Base-by-base conservation (phyloP, 2,329 filamentous ascomycete species). In the Magnaporthiopsis incrustans region DNA sequence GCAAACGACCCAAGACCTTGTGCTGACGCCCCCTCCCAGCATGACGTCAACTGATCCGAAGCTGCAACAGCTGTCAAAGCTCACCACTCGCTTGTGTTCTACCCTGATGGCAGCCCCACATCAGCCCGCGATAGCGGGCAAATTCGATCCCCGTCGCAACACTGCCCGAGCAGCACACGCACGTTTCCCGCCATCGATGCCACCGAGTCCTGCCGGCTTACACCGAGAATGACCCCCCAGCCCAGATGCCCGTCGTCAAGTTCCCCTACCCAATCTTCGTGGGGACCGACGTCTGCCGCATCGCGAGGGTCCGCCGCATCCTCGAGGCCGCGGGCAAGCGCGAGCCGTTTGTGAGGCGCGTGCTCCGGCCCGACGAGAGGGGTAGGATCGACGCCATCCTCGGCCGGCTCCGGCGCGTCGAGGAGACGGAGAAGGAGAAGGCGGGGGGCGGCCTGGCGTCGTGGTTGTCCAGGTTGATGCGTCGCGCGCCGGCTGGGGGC, bases 271-370 rank as follows among this genome's bases (percentile, higher is more conserved):
- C 86, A 1, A 72, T 94, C 18, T 81, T 82, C 61, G 78, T 96
- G 63, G 92, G 92, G 65, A 94, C 85, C 60, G 92, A 96, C 73
- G 89, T 96, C 64, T 92, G 90, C 74, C 81, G 82, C 65, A 82
- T 92, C 65, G 75, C 81, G 0, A 86, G 92, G 64, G 85, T 96
- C 65, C 77, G 79, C 66, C 73, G 75, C 26, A 78, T 92, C 62
- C 74, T 94, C 73, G 77, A 32, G 72, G 76, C 11, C 72, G 73
- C 56, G 78, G 22, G 30, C 18, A 53, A 53, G 15, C 56, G 76
- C 1, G 63, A 67, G 6, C 77, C 77, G 35, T 85, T 86, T 69
- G 71, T 85, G 61, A 70, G 73, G 12, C 79, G 80, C 64, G 70
- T 86, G 62, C 73, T 86, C 30, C 74, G 78, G 4, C 70, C 74